These are phyloP conservation scores for Kazachstania viticola DNA, from an alignment of 805 yeast species.

Conservation along the genomic window DNA sequence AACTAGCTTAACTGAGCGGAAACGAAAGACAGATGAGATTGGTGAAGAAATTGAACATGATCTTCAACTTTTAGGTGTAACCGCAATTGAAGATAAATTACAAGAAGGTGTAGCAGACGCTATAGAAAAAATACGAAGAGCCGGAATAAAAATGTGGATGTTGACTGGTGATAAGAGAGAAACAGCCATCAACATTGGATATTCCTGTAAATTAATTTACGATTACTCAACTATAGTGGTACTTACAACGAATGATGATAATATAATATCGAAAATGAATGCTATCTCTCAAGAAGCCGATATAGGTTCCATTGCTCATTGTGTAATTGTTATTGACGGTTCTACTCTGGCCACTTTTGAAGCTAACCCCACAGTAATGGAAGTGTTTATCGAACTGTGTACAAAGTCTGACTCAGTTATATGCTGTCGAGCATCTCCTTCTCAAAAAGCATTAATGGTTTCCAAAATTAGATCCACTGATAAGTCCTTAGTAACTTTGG, in stretches of 20 bases:
- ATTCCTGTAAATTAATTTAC: conserved; percentile 83
- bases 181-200: conserved; percentile 95
- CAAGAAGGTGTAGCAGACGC: conserved; percentile 97
- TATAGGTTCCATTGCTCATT: conserved; percentile 74
- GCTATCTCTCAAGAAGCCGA: conserved; percentile 67
- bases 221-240: conserved; percentile 84
- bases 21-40: conserved; percentile 50
- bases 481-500: conserved; percentile 68
- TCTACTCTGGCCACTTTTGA: conserved; percentile 67
- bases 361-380: conserved; percentile 55
- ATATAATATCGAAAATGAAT: conserved; percentile 53
- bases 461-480: conserved; percentile 61
- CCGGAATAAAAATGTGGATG: conserved; percentile 97
- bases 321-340: conserved; percentile 94
- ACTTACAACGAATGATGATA: conserved; percentile 45
- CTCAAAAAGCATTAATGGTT: conserved; percentile 91
- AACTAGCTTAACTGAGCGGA: conserved; percentile 59
- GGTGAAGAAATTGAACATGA: conserved; percentile 64
- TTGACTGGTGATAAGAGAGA: conserved; percentile 96
- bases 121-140: conserved; percentile 80
- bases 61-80: conserved; percentile 74
- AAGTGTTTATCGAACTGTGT: conserved; percentile 74
- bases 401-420: conserved; percentile 82
- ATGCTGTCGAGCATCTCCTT: conserved; percentile 93
- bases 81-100: conserved; percentile 93